Base-by-base conservation (phyloP, 768 basidiomycete species). In the Suillus subalutaceus region DNA sequence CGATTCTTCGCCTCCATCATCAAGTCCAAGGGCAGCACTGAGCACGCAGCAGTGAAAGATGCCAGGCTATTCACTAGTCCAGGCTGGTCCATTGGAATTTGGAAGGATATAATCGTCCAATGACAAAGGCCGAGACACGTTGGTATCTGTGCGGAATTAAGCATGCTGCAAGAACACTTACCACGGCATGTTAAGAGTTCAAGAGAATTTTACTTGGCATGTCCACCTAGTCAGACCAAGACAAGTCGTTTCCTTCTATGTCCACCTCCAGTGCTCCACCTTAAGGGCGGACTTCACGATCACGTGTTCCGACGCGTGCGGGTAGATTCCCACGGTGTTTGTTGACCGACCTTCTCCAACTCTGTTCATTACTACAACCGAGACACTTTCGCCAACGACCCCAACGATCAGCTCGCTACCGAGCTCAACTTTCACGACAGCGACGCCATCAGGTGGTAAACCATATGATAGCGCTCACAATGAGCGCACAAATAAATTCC, bases 271-370 rank as follows among this genome's bases (percentile, higher is more conserved):
- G 26, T 26, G 26, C 26, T 32, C 32, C 7, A 32, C 5, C 20
- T 46, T 6, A 8, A 57, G 6, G 56, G 1, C 38, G 67, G 62
- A 48, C 30, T 40, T 63, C 70, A 63, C 73, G 75, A 63, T 78
- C 75, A 76, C 75, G 76, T 76, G 75, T 44, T 56, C 50, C 9
- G 37, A 66, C 75, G 75, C 75, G 75, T 73, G 66, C 52, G 66
- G 4, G 38, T 20, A 16, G 35, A 60, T 75, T 76, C 75, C 73
- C 75, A 78, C 76, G 76, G 65, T 69, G 52, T 41, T 67, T 67
- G 71, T 67, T 64, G 52, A 56, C 53, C 37, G 41, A 37, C 40
- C 20, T 38, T 46, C 30, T 30, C 30, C 32, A 40, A 30, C 40
- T 62, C 18, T 65, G 59, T 62, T 48, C 59, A 30, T 30, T 20